A percentile compares a stretch with the other conserved stretches of the same genome.
These are phyloP conservation scores for Gymnopilus junonius DNA, from an alignment of 768 basidiomycete genomes.

Conservation along the genomic window DNA sequence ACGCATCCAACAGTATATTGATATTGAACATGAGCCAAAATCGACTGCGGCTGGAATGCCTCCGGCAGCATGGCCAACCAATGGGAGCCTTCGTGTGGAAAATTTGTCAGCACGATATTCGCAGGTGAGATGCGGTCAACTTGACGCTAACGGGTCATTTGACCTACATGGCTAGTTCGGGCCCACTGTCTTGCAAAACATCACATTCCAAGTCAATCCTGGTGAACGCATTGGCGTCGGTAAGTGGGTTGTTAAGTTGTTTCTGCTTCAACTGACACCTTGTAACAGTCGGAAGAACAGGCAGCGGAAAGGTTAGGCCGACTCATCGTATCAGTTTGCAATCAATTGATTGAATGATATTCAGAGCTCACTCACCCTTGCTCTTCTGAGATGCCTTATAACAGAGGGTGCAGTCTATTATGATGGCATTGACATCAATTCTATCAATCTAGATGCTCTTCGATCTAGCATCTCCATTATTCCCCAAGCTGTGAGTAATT, in stretches of 20 bases:
- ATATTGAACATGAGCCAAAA: slow-evolving; percentile 61
- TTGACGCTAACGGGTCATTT: background rate
- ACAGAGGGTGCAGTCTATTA: slow-evolving; percentile 55
- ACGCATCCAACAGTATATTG: slow-evolving; percentile 69
- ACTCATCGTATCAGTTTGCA: background rate
- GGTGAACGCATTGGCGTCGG: slow-evolving; percentile 62
- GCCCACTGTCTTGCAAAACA: slow-evolving; percentile 58
- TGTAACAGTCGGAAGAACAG: slow-evolving; percentile 26
- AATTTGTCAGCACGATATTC: slow-evolving; percentile 62
- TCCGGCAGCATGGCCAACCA: slow-evolving; percentile 70
- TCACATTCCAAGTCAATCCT: slow-evolving; percentile 54
- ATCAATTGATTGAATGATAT: background rate
- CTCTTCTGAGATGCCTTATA: slow-evolving; percentile 55
- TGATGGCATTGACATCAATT: slow-evolving; percentile 50
- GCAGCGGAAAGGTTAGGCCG: slow-evolving; percentile 27
- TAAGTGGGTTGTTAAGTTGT: slow-evolving; percentile 23
- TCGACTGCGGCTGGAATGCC: slow-evolving; percentile 46
- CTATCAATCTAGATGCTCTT: slow-evolving; percentile 56
- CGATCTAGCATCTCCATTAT: slow-evolving; percentile 62
- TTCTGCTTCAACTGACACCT: background rate
- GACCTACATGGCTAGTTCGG: slow-evolving; percentile 29
- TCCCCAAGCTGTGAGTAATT: slow-evolving; percentile 41
- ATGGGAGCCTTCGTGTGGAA: slow-evolving; percentile 57
- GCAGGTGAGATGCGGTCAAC: slow-evolving; percentile 16
- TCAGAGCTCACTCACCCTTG: slow-evolving; percentile 43